Percentiles rank a stretch among this genome's conserved stretches.
phyloP scores from a whole-genome alignment of 108 stramenopile species.

The Skeletonema grethae region DNA sequence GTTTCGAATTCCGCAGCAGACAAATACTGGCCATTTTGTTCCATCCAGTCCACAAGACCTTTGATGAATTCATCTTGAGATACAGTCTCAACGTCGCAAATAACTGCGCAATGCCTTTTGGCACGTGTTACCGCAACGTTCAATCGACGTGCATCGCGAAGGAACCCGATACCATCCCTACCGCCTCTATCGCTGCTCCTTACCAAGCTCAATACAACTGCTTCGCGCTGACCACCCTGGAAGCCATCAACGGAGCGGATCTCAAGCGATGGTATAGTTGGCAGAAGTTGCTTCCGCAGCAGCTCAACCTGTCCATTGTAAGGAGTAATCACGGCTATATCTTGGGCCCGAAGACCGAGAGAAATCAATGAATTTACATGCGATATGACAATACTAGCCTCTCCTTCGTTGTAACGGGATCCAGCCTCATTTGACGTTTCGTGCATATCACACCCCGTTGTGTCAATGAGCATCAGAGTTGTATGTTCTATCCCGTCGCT shows the following conservation, averaged over 20 bases:
- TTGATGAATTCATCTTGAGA: constrained; percentile 69
- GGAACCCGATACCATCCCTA: constrained; percentile 90
- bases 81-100: constrained; percentile 89
- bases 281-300: constrained; percentile 63
- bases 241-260: constrained; percentile 98
- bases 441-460: constrained; percentile 90
- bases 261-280: constrained; percentile 73
- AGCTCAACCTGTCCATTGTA: constrained; percentile 96
- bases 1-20: constrained; percentile 64
- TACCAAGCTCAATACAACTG: constrained; percentile 94
- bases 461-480: constrained; percentile 89
- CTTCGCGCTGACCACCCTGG: constrained; percentile 98
- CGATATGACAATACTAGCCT: constrained; percentile 66
- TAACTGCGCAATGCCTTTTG: constrained; percentile 78
- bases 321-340: constrained; percentile 97
- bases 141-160: constrained; percentile 90
- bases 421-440: constrained; percentile 78
- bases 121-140: constrained; percentile 99
- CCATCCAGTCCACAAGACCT: constrained; percentile 75
- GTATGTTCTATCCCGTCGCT: constrained; percentile 29
- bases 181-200: constrained; percentile 85
- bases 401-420: constrained; percentile 84
- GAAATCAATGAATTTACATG: constrained; percentile 78
- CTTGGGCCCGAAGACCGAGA: constrained; percentile 67
- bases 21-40: constrained; percentile 72